Base-by-base conservation (phyloP, 1,284 basidiomycete genomes). In the Porogramme epimiltina region DNA sequence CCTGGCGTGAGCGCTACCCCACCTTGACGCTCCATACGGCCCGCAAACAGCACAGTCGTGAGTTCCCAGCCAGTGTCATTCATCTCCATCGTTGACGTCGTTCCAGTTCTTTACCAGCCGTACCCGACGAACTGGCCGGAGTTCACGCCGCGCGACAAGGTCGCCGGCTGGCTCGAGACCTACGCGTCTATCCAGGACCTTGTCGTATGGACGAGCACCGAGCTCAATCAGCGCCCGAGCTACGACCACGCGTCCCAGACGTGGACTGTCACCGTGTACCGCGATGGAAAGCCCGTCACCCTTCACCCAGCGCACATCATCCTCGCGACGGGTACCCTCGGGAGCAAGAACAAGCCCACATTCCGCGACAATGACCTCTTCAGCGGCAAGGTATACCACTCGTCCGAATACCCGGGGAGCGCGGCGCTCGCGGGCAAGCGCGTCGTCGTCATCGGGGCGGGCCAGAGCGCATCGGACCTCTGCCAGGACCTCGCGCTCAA, bases 161-260 rank as follows among this genome's bases (percentile, higher is more conserved):
- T 88, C 1, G 85, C 80, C 0, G 79, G 84, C 62, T 87, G 82
- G 80, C 68, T 87, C 3, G 83, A 88, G 63, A 67, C 70, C 8
- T 89, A 87, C 66, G 84, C 81, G 3, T 72, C 78, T 36, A 68
- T 76, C 1, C 74, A 87, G 59, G 83, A 87, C 52, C 62, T 87
- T 36, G 79, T 82, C 59, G 72, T 82, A 18, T 87, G 85, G 85
- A 80, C 78, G 1, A 77, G 78, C 15, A 72, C 80, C 0, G 74
- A 75, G 56, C 48, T 76, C 31, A 28, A 53, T 44, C 47, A 47
- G 47, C 54, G 45, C 4, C 68, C 74, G 8, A 47, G 43, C 1
- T 77, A 71, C 59, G 73, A 82, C 55, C 56, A 65, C 3, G 57
- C 61, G 1, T 72, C 67, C 11, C 65, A 73, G 8, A 70, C 70